These are phyloP conservation scores for Cladosporium sp. DNA, from an alignment of 2,329 filamentous ascomycete species.

Conservation along the genomic window DNA sequence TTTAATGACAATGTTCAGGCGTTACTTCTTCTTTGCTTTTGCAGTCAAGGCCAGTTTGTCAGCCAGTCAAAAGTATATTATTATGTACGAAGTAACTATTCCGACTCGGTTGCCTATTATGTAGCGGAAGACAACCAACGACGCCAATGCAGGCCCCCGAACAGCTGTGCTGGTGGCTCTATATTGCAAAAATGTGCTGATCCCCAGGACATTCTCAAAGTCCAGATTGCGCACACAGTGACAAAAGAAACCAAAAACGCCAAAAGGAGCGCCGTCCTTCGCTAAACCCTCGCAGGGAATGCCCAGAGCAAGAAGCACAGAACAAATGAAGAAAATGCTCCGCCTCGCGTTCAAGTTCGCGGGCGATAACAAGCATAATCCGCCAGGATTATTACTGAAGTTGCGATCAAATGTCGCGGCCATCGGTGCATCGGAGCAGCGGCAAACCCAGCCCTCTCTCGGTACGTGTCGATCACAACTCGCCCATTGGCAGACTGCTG, in stretches of 20 bases:
- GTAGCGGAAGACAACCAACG: background rate
- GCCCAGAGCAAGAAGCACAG: background rate
- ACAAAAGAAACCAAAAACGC: background rate
- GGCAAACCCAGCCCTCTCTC: background rate
- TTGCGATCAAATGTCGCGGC: background rate
- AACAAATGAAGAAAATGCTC: background rate
- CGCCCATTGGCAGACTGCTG: constrained; percentile 3
- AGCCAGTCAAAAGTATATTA: background rate
- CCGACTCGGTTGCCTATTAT: background rate
- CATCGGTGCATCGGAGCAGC: background rate
- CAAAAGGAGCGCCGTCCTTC: constrained; percentile 7
- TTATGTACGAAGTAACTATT: constrained; percentile 1
- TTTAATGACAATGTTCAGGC: constrained; percentile 5
- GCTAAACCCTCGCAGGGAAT: background rate
- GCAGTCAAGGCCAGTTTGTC: background rate
- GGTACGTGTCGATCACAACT: background rate
- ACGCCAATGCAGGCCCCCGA: background rate
- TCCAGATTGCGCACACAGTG: background rate
- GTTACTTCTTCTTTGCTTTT: background rate
- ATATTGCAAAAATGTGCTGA: background rate
- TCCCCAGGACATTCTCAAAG: constrained; percentile 1
- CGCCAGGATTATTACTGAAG: background rate
- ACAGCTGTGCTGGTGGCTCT: background rate
- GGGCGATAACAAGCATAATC: background rate
- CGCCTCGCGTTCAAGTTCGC: background rate